These are phyloP conservation scores for Aspergillus sp. DNA, from an alignment of 2,329 filamentous ascomycete genomes.

Conservation along the genomic window DNA sequence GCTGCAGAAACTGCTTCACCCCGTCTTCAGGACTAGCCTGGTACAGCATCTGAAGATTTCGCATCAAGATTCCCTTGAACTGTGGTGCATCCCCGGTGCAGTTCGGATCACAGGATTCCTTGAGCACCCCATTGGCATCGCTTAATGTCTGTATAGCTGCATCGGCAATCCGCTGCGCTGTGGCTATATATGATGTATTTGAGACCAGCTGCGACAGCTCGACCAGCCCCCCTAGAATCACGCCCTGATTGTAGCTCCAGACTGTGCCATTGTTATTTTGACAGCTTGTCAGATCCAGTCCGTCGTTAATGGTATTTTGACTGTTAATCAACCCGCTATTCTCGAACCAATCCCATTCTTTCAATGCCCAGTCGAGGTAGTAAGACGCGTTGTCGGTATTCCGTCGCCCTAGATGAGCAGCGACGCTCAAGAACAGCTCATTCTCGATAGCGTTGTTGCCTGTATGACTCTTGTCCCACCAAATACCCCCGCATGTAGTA, in stretches of 20 bases:
- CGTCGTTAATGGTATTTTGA: constrained; percentile 1
- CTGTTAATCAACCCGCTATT: background rate
- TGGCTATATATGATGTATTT: constrained; percentile 45
- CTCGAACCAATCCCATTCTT: background rate
- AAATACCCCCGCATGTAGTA: background rate
- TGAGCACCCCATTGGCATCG: constrained; percentile 46
- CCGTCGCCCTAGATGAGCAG: constrained; percentile 1
- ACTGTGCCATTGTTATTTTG: background rate
- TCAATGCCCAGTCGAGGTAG: background rate
- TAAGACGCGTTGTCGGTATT: background rate
- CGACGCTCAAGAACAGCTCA: constrained; percentile 4
- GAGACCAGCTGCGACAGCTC: background rate
- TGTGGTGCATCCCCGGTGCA: constrained; percentile 2
- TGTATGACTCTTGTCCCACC: constrained; percentile 4
- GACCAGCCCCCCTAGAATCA: constrained; percentile 1
- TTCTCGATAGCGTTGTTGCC: constrained; percentile 3
- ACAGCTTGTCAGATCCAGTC: background rate
- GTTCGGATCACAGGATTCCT: constrained; percentile 1
- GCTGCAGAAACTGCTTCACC: background rate
- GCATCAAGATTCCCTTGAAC: constrained; percentile 5
- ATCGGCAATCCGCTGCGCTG: constrained; percentile 53
- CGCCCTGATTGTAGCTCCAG: constrained; percentile 8
- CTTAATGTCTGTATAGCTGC: constrained; percentile 53
- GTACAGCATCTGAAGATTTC: background rate
- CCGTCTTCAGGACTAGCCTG: background rate